These are phyloP conservation scores for Cyberlindnera meyerae DNA, from an alignment of 805 yeast species.

Conservation along the genomic window DNA sequence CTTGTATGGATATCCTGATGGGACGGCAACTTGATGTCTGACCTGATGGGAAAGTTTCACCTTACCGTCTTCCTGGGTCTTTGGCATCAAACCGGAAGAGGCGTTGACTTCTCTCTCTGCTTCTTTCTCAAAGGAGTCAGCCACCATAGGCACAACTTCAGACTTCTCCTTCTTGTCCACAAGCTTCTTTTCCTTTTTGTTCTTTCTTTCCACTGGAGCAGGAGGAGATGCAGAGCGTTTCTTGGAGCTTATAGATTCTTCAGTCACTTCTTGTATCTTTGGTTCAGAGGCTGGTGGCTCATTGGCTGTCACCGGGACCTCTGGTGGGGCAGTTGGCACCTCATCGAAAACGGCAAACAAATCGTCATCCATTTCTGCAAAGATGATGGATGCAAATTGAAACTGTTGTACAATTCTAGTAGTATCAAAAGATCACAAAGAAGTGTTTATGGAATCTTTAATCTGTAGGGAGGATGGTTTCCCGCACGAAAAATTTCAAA, in stretches of 20 bases:
- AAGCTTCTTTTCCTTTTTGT: conserved; percentile 27
- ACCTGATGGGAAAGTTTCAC: conserved; percentile 87
- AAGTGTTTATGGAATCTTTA: not conserved
- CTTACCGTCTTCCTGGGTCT: conserved; percentile 38
- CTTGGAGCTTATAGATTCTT: conserved; percentile 20
- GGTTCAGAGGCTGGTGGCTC: conserved; percentile 5
- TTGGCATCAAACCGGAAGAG: conserved; percentile 60
- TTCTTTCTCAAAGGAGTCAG: conserved; percentile 83
- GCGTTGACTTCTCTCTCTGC: conserved; percentile 86
- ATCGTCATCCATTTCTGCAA: conserved; percentile 37
- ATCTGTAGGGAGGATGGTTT: not conserved
- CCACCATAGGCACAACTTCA: conserved; percentile 65
- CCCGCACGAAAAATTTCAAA: conserved; percentile 8
- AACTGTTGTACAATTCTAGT: not conserved
- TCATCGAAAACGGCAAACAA: conserved; percentile 61
- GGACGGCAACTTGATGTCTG: conserved; percentile 95
- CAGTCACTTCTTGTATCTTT: conserved; percentile 8
- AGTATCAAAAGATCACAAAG: too few species aligned
- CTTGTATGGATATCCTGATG: conserved; percentile 81
- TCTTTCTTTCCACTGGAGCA: conserved; percentile 15
- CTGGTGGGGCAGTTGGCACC: conserved; percentile 36
- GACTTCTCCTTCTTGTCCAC: conserved; percentile 37
- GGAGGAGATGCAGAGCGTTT: conserved; percentile 23
- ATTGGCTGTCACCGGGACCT: conserved; percentile 7
- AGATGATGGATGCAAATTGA: not conserved